These are phyloP conservation scores for Fusarium liriodendri DNA, from an alignment of 2,329 filamentous ascomycete genomes.

Conservation along the genomic window DNA sequence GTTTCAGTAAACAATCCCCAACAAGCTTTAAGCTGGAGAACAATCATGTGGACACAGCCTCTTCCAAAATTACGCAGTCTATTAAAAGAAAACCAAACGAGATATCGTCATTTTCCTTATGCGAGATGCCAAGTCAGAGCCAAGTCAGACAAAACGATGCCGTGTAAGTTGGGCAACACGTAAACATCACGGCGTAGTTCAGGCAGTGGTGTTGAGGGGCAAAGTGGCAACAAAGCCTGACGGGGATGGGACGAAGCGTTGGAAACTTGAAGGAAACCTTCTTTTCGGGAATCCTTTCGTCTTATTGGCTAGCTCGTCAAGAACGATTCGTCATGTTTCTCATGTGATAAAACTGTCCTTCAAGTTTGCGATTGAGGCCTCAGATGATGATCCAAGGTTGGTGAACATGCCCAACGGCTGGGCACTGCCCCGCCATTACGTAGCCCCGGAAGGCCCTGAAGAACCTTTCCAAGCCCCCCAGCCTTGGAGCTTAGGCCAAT, in stretches of 20 bases:
- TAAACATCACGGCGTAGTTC: conserved; percentile 2
- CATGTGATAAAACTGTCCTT: neutral
- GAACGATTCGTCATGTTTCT: neutral
- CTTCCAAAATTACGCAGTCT: neutral
- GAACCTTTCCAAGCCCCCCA: conserved; percentile 16
- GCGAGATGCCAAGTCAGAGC: neutral
- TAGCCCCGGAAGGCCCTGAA: conserved; percentile 32
- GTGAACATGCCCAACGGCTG: conserved; percentile 1
- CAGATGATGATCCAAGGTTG: neutral
- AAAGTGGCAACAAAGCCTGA: neutral
- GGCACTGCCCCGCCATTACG: conserved; percentile 54
- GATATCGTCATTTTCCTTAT: neutral
- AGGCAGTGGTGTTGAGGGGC: conserved; percentile 1
- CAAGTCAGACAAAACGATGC: neutral
- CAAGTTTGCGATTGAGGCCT: neutral
- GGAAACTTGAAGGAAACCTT: neutral
- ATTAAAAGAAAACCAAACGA: neutral
- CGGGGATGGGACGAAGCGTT: neutral
- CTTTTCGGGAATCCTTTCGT: neutral
- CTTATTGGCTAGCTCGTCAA: neutral
- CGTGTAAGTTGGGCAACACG: neutral
- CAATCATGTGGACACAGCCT: neutral
- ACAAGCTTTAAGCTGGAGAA: neutral
- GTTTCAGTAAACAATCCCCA: neutral
- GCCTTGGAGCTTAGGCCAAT: neutral